phyloP scores from a whole-genome alignment of 192 early-diverging fungal genomes.

The Irineochytrium annulatum region DNA sequence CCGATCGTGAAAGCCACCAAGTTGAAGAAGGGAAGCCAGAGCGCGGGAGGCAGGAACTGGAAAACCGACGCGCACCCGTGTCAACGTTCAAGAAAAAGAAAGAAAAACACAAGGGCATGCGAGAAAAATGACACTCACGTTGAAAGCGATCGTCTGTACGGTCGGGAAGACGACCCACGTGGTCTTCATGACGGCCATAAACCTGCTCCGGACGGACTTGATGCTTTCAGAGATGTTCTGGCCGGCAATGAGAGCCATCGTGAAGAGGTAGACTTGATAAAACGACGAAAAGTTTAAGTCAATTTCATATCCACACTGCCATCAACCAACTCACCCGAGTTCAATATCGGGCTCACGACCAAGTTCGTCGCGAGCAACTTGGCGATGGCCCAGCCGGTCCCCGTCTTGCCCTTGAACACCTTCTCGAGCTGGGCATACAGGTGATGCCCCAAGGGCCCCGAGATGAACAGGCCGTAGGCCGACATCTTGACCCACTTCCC shows the following conservation, averaged over 20 bases:
- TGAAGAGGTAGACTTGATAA: constrained; percentile 68
- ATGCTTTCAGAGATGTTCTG: constrained; percentile 52
- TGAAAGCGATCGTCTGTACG: constrained; percentile 73
- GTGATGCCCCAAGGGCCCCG: constrained; percentile 78
- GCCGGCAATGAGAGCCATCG: constrained; percentile 80
- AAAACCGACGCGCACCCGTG: background rate
- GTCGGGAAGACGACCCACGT: constrained; percentile 72
- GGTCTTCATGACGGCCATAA: constrained; percentile 75
- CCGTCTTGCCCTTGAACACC: constrained; percentile 66
- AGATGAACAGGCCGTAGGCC: constrained; percentile 71
- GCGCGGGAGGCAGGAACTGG: constrained; percentile 63
- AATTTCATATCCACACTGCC: background rate
- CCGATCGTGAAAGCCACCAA: constrained; percentile 57
- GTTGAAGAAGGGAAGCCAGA: constrained; percentile 93
- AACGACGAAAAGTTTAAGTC: background rate
- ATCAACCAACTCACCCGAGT: constrained; percentile 54
- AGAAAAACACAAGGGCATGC: background rate
- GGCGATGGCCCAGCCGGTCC: constrained; percentile 56
- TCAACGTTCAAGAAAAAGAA: background rate
- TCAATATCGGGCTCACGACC: constrained; percentile 80
- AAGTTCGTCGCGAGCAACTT: constrained; percentile 73
- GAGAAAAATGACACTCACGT: constrained; percentile 7
- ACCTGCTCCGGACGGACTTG: constrained; percentile 51
- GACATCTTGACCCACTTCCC: constrained; percentile 67
- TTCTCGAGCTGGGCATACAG: constrained; percentile 73